Conservation (phyloP, 176 grass and related monocot species). For the Saccharum spontaneum region DNA sequence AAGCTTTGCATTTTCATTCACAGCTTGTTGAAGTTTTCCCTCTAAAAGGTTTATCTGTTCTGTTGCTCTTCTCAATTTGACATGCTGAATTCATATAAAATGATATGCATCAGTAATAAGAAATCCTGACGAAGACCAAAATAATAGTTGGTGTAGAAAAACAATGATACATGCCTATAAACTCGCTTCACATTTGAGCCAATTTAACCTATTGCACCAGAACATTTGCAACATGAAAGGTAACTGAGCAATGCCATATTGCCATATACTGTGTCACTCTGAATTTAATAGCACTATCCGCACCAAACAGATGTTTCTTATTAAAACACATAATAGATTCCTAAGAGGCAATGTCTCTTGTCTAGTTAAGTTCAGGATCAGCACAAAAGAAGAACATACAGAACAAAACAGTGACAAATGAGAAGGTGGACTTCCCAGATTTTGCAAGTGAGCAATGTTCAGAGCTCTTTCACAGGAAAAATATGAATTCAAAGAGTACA, state of each 20-base stretch:
- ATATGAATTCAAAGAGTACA: neutral
- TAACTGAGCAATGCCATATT: neutral
- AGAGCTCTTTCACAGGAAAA: slow-evolving; percentile 2
- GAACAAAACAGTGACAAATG: slow-evolving; percentile 9
- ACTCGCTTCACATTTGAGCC: neutral
- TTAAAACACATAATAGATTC: neutral
- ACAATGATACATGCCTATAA: neutral
- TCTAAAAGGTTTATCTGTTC: slow-evolving; percentile 86
- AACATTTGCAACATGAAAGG: neutral
- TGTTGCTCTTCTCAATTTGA: slow-evolving; percentile 69
- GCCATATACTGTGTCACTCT: neutral
- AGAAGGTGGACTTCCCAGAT: neutral
- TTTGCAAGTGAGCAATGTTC: slow-evolving; percentile 17
- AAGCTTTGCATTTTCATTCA: slow-evolving; percentile 87
- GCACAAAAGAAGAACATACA: slow-evolving; percentile 7
- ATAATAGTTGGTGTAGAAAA: slow-evolving; percentile 20
- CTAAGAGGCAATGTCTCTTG: neutral
- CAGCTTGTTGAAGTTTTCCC: slow-evolving; percentile 73
- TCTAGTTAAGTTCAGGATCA: slow-evolving; percentile 20
- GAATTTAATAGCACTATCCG: slow-evolving; percentile 3
- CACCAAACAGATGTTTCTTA: neutral
- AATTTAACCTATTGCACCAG: neutral
- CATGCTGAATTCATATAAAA: slow-evolving; percentile 49
- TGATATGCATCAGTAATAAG: slow-evolving; percentile 20
- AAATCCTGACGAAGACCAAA: neutral